Conservation (phyloP, 352 stramenopile species). For the Pythium sp. region DNA sequence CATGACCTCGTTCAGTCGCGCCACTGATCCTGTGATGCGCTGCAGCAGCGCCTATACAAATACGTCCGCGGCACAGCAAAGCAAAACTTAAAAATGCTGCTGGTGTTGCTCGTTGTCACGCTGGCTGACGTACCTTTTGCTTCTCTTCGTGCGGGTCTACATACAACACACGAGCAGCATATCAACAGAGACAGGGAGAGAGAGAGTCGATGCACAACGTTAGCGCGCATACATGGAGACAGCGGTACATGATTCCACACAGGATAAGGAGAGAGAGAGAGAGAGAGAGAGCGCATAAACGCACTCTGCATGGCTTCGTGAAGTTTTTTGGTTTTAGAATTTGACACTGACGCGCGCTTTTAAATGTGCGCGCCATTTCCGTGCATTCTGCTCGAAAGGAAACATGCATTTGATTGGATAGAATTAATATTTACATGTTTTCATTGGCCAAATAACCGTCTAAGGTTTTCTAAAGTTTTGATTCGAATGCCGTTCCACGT, state of each 20-base stretch:
- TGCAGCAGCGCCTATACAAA: constrained; percentile 54
- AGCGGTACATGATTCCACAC: not conserved
- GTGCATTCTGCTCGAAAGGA: not conserved
- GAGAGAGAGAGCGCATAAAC: not conserved
- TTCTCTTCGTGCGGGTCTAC: constrained; percentile 85
- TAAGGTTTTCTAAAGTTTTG: no score
- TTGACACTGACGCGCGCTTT: not conserved
- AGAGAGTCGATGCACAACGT: not conserved
- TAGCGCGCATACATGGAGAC: not conserved
- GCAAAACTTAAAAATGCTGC: not conserved
- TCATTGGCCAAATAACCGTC: no score
- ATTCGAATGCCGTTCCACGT: no score
- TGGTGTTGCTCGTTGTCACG: not conserved
- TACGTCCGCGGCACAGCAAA: not conserved
- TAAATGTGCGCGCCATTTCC: not conserved
- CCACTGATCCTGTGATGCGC: constrained; percentile 74
- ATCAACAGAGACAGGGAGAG: not conserved
- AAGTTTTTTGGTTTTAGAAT: not conserved
- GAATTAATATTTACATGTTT: not conserved
- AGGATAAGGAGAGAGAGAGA: not conserved
- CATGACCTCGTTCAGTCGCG: constrained; percentile 74
- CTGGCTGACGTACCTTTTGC: constrained; percentile 49
- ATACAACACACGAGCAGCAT: constrained; percentile 14
- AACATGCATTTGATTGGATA: constrained; percentile 5
- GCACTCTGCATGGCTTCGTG: constrained; percentile 9